Evolutionary conservation across 768 basidiomycete genomes (phyloP).

Genomic region (Pulveroboletus ravenelii): DNA sequence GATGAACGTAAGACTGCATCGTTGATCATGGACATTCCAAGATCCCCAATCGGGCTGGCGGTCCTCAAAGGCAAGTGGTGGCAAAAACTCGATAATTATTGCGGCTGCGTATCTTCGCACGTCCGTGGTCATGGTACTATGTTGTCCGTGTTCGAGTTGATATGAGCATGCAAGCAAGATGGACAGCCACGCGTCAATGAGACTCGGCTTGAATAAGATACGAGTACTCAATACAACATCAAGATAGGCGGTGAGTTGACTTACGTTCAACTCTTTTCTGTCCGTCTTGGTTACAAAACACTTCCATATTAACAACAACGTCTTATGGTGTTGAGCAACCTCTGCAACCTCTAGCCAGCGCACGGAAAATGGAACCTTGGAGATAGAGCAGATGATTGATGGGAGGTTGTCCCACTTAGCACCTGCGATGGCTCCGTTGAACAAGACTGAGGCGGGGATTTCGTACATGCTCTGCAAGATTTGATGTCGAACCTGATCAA

Average conservation of each 20-base stretch:
- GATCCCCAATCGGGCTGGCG: slow-evolving; percentile 17
- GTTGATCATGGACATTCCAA: slow-evolving; percentile 30
- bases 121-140: slow-evolving; percentile 32
- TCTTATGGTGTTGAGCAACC: slow-evolving; percentile 36
- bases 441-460: slow-evolving; percentile 33
- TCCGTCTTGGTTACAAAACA: slow-evolving; percentile 19
- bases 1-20: slow-evolving; percentile 36
- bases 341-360: slow-evolving; percentile 37
- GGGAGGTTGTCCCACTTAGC: slow-evolving; percentile 24
- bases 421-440: slow-evolving; percentile 43
- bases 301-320: slow-evolving; percentile 37
- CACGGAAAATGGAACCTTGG: slow-evolving; percentile 22
- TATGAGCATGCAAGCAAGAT: slow-evolving; percentile 50
- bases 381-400: slow-evolving; percentile 25
- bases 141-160: slow-evolving; percentile 35
- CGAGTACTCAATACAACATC: slow-evolving; percentile 3
- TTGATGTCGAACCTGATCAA: slow-evolving; percentile 5
- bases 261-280: slow-evolving; percentile 22
- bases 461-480: slow-evolving; percentile 10
- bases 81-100: slow-evolving; percentile 36
- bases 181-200: slow-evolving; percentile 49
- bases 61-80: not conserved
- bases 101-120: slow-evolving; percentile 33
- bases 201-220: slow-evolving; percentile 29
- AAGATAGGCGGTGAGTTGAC: slow-evolving; percentile 6